Conservation (phyloP, 305 asterid genomes). For the Fraxinus dipetala region DNA sequence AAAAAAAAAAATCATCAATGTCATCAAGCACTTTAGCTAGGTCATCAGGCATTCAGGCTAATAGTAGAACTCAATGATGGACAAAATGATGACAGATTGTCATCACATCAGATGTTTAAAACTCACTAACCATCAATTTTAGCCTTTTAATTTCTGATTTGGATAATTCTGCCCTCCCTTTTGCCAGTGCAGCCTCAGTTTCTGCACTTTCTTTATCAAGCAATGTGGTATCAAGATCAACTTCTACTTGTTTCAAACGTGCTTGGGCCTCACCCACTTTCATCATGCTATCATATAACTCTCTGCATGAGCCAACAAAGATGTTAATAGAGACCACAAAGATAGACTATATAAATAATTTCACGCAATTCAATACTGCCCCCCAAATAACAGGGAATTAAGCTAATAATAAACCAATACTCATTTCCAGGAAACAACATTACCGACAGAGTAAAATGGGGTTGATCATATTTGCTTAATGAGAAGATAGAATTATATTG, state of each 20-base stretch:
- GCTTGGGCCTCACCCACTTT: slow-evolving; percentile 66
- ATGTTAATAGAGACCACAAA: slow-evolving; percentile 21
- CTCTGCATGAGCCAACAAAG: slow-evolving; percentile 44
- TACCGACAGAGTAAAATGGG: neutral
- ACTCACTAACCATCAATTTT: slow-evolving; percentile 55
- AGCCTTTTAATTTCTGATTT: slow-evolving; percentile 70
- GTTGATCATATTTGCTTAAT: neutral
- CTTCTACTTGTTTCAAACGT: slow-evolving; percentile 61
- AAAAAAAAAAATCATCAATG: slow-evolving; percentile 9
- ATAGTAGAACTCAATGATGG: neutral
- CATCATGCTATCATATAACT: slow-evolving; percentile 74
- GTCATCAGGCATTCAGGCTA: neutral
- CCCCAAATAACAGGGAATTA: slow-evolving; percentile 1
- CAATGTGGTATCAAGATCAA: slow-evolving; percentile 63
- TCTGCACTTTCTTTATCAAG: slow-evolving; percentile 69
- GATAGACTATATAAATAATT: slow-evolving; percentile 20
- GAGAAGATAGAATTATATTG: slow-evolving; percentile 9
- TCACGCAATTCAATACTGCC: slow-evolving; percentile 26
- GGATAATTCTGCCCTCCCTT: slow-evolving; percentile 60
- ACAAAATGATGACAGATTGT: slow-evolving; percentile 8
- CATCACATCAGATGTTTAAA: slow-evolving; percentile 21
- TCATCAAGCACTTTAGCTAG: slow-evolving; percentile 6
- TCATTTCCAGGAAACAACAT: neutral
- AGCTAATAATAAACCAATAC: neutral
- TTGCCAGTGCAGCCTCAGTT: slow-evolving; percentile 59